Evolutionary conservation across 305 asterid species (phyloP).

Genomic region (Fraxinus floribunda): DNA sequence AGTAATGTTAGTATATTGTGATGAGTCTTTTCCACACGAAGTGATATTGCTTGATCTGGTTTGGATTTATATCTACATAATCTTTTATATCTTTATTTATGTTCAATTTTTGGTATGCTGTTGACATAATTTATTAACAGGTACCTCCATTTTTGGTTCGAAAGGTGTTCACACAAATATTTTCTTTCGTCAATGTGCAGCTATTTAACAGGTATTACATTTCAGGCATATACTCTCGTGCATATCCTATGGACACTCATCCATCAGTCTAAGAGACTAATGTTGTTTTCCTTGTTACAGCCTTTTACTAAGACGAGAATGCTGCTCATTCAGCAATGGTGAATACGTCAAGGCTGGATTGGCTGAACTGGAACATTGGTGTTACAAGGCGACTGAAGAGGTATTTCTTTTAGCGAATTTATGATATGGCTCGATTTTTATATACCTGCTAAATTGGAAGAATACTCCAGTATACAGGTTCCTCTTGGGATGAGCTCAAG

Average conservation of each 20-base stretch:
- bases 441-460: slow-evolving; percentile 28
- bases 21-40: background rate
- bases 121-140: slow-evolving; percentile 37
- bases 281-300: slow-evolving; percentile 42
- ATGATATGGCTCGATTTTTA: background rate
- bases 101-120: slow-evolving; percentile 6
- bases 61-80: background rate
- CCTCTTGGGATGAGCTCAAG: slow-evolving; percentile 98
- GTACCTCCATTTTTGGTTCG: slow-evolving; percentile 91
- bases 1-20: background rate
- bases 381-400: slow-evolving; percentile 94
- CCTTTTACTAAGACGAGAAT: slow-evolving; percentile 89
- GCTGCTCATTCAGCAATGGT: slow-evolving; percentile 97
- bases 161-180: slow-evolving; percentile 83
- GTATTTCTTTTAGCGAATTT: slow-evolving; percentile 35
- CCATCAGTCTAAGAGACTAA: slow-evolving; percentile 13
- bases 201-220: slow-evolving; percentile 74
- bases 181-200: slow-evolving; percentile 94
- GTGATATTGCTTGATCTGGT: slow-evolving; percentile 6
- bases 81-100: slow-evolving; percentile 2
- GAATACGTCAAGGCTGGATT: slow-evolving; percentile 96
- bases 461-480: slow-evolving; percentile 80
- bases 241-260: slow-evolving; percentile 16
- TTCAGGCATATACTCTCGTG: slow-evolving; percentile 8
- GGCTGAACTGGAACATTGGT: slow-evolving; percentile 97